Conservation (phyloP, 2,329 filamentous ascomycete species). For the Colletotrichum sp. region DNA sequence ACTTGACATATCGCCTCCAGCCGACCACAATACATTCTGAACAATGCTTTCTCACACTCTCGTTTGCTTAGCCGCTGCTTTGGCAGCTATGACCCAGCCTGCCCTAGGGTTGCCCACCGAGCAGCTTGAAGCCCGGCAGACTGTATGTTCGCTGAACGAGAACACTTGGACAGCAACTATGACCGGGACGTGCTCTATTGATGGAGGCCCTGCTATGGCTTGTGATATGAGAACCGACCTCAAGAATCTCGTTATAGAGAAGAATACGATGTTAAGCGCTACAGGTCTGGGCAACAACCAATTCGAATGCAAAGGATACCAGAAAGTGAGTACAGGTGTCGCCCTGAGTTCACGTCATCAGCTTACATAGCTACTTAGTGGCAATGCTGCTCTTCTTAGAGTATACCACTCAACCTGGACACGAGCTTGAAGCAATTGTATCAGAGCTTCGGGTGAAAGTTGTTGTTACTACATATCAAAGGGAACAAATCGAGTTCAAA, state of each 20-base stretch:
- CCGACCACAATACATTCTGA: neutral
- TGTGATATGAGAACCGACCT: neutral
- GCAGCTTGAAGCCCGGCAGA: neutral
- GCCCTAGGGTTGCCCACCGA: neutral
- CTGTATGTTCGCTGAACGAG: neutral
- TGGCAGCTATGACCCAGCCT: neutral
- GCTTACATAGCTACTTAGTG: neutral
- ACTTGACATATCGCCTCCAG: neutral
- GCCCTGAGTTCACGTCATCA: neutral
- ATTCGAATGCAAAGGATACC: neutral
- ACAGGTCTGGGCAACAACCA: neutral
- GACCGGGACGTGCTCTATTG: neutral
- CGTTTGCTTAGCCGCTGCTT: neutral
- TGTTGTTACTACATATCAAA: too few species aligned
- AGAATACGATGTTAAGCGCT: neutral
- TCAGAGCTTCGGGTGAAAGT: neutral
- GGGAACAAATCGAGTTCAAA: too few species aligned
- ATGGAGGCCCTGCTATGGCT: neutral
- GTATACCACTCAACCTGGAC: neutral
- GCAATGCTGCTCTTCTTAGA: neutral
- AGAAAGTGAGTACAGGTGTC: neutral
- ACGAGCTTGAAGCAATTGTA: neutral
- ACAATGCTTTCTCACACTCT: neutral
- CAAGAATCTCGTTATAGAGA: neutral
- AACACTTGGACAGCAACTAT: neutral